Conservation (phyloP, 139 green algal genomes). For the Trebouxia sp. region DNA sequence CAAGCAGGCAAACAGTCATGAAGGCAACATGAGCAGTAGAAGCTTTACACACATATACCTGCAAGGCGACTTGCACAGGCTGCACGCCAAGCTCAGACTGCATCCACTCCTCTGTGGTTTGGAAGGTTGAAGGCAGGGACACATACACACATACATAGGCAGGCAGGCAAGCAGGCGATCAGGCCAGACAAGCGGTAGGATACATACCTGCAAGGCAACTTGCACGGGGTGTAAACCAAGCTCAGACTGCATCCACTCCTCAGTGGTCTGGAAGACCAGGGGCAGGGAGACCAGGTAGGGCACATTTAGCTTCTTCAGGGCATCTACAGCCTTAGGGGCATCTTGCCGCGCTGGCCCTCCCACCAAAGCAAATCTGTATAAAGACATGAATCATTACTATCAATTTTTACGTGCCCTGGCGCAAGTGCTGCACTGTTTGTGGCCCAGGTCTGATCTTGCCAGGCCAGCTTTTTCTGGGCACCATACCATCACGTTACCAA, state of each 20-base stretch:
- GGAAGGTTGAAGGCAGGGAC: conserved; percentile 96
- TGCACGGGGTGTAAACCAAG: conserved; percentile 98
- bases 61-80: conserved; percentile 96
- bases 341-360: conserved; percentile 93
- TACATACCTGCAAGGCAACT: conserved; percentile 88
- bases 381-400: not conserved
- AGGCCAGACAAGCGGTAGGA: not conserved
- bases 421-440: too few species aligned
- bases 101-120: conserved; percentile 99
- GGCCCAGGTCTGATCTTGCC: too few species aligned
- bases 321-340: conserved; percentile 95
- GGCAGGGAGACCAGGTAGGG: conserved; percentile 97
- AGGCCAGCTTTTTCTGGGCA: too few species aligned
- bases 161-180: not conserved
- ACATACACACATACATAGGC: too few species aligned
- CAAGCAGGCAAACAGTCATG: too few species aligned
- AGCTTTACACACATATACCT: conserved; percentile 70
- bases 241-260: conserved; percentile 97
- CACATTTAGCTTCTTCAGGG: conserved; percentile 94
- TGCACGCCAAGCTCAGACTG: conserved; percentile 95
- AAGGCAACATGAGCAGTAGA: too few species aligned
- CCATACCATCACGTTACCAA: too few species aligned
- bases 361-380: conserved; percentile 89
- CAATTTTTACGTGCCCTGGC: too few species aligned
- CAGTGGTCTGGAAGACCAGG: conserved; percentile 99